Evolutionary conservation across 371 early-diverging fungal species (phyloP), one percentile per base, ranked within the genome.

Genomic region (Mortierella polycephala): DNA sequence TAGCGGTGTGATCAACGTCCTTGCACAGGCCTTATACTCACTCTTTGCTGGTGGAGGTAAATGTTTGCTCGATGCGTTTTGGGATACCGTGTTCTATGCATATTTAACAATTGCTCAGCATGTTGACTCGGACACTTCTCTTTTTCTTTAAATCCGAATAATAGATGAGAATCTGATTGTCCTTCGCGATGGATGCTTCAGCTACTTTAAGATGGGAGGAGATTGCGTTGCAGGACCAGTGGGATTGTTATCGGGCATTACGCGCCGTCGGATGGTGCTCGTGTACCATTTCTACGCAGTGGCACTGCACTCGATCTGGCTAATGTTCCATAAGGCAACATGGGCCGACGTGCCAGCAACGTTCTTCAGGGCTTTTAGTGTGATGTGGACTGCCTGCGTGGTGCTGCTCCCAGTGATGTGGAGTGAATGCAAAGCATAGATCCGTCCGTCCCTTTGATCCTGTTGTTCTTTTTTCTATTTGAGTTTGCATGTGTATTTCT

Each of bases 1-100:
- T 55, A 83, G 91, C 1, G 70, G 87, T 12, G 92, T 91, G 1
- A 91, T 98, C 69, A 98, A 98, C 66, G 92, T 96, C 20, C 84
- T 98, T 12, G 96, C 98, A 21, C 90, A 93, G 75, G 95, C 97
- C 9, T 82, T 98, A 21, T 96, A 98, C 64, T 74, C 87, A 6
- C 82, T 98, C 42, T 97, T 98, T 84, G 90, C 96, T 2, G 96
- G 94, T 12, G 69, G 42, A 74, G 60, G 91, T 90, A 54, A 83
- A 85, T 13, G 11, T 52, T 52, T 66, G n/a, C 23, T 30, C 30
- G 20, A 50, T 53, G 60, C 18, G 1, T 53, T 6, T 53, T 21
- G 7, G 40, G 20, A 30, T 14, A 7, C 23, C 40, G 5, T 37
- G 37, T 7, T 37, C 10, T 1, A 5, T 20, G 6, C 5, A 11